A percentile compares a stretch with the other conserved stretches of the same genome.
phyloP scores from a whole-genome alignment of 257 asterid genomes.

The Salvia splendens region DNA sequence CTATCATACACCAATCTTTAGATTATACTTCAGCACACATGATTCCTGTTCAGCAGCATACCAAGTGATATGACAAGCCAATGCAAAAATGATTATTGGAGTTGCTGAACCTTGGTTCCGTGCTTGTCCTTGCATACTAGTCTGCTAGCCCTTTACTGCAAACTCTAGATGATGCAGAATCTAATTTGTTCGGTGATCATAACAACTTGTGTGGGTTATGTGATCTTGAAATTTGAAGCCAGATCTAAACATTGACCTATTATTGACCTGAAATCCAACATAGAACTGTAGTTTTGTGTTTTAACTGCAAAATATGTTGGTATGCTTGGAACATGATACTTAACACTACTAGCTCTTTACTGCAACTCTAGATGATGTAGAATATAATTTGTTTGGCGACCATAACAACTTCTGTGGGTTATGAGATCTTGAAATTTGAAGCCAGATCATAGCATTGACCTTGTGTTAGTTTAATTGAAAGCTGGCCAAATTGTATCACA shows the following conservation, averaged over 20 bases:
- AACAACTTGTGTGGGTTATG: neutral
- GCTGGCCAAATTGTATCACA: neutral
- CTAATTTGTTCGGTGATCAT: neutral
- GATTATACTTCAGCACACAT: neutral
- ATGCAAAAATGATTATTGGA: neutral
- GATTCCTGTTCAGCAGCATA: constrained; percentile 2
- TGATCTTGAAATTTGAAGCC: neutral
- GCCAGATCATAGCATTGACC: neutral
- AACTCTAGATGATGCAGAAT: constrained; percentile 6
- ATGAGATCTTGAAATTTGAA: neutral
- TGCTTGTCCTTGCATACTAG: neutral
- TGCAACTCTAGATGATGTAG: neutral
- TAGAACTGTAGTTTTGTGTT: neutral
- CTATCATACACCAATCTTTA: neutral
- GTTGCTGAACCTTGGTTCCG: neutral
- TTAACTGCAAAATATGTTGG: neutral
- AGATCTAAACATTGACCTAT: neutral
- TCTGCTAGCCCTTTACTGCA: neutral
- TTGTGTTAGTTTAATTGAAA: neutral
- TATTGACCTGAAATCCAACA: neutral
- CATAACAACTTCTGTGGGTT: neutral
- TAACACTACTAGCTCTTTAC: neutral
- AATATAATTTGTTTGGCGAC: neutral
- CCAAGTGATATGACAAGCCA: constrained; percentile 8
- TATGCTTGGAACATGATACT: neutral